A percentile compares a stretch with the other conserved stretches of the same genome.
Evolutionary conservation across 2,329 filamentous ascomycete genomes (phyloP).

Genomic region (Rugonectria rugulosa): DNA sequence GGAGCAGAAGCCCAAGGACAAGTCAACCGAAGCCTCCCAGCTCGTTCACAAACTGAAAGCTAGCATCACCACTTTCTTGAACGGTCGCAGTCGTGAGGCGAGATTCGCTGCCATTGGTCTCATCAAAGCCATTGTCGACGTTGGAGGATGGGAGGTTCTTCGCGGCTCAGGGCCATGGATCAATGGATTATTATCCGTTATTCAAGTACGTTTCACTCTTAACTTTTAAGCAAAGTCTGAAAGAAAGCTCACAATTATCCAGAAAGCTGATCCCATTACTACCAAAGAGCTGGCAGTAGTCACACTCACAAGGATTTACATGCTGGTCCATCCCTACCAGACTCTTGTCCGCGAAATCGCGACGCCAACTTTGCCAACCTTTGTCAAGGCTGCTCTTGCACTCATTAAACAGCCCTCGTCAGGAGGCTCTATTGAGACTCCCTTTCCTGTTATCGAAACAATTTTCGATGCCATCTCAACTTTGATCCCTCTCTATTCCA

Average conservation of each 20-base stretch:
- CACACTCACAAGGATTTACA: slow-evolving; percentile 83
- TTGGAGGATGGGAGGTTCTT: slow-evolving; percentile 84
- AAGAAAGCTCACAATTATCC: slow-evolving; percentile 30
- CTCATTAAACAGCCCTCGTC: slow-evolving; percentile 59
- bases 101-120: slow-evolving; percentile 81
- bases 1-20: slow-evolving; percentile 67
- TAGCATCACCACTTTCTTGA: slow-evolving; percentile 77
- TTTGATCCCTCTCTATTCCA: slow-evolving; percentile 81
- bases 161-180: slow-evolving; percentile 79
- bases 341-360: slow-evolving; percentile 88
- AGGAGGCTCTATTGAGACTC: slow-evolving; percentile 40
- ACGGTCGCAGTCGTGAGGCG: slow-evolving; percentile 76
- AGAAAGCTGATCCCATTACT: slow-evolving; percentile 80
- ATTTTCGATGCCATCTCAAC: slow-evolving; percentile 75
- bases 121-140: slow-evolving; percentile 82
- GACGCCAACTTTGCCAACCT: slow-evolving; percentile 79
- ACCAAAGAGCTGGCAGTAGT: slow-evolving; percentile 81
- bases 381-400: slow-evolving; percentile 76
- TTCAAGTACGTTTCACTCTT: slow-evolving; percentile 65
- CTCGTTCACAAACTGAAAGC: slow-evolving; percentile 84
- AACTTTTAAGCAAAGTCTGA: too few species aligned
- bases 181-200: slow-evolving; percentile 73
- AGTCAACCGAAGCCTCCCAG: slow-evolving; percentile 69
- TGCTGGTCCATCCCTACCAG: slow-evolving; percentile 80
- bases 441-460: slow-evolving; percentile 65